Evolutionary conservation across 345 rosid species (phyloP).

Genomic region (Camelina laxa): DNA sequence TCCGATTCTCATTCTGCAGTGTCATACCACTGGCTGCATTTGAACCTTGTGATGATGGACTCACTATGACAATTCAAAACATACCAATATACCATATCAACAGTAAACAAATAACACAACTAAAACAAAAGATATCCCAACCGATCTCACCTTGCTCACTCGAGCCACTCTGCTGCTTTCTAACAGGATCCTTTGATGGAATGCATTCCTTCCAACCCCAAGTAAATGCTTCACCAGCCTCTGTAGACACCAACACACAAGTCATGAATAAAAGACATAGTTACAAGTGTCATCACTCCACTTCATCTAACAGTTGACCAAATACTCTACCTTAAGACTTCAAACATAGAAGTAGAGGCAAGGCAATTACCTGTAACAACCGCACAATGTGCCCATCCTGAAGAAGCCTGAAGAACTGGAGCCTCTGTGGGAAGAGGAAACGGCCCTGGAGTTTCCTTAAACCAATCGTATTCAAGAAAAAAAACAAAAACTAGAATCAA

Average conservation of each 20-base stretch:
- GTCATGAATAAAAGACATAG: not conserved
- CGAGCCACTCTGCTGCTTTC: conserved; percentile 51
- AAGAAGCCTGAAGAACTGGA: conserved; percentile 60
- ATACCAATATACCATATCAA: not conserved
- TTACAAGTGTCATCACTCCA: not conserved
- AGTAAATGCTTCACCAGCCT: conserved; percentile 68
- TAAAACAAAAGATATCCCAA: conserved; percentile 9
- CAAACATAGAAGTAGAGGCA: not conserved
- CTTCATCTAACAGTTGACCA: not conserved
- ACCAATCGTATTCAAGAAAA: conserved; percentile 20
- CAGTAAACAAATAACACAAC: not conserved
- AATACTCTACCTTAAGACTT: not conserved
- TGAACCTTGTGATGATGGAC: conserved; percentile 51
- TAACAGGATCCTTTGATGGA: conserved; percentile 58
- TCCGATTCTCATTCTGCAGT: conserved; percentile 45
- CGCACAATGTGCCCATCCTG: conserved; percentile 94
- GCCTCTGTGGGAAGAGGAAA: conserved; percentile 71
- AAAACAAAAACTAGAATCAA: conserved; percentile 41
- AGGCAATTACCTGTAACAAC: conserved; percentile 59
- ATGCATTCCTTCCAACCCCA: conserved; percentile 99
- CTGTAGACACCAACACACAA: conserved; percentile 46
- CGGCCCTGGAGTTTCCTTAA: conserved; percentile 78
- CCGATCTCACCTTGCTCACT: conserved; percentile 57
- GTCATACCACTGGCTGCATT: conserved; percentile 37
- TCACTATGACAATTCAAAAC: conserved; percentile 41